phyloP scores from a whole-genome alignment of 2,329 filamentous ascomycete species.

The Aspergillus tanneri region DNA sequence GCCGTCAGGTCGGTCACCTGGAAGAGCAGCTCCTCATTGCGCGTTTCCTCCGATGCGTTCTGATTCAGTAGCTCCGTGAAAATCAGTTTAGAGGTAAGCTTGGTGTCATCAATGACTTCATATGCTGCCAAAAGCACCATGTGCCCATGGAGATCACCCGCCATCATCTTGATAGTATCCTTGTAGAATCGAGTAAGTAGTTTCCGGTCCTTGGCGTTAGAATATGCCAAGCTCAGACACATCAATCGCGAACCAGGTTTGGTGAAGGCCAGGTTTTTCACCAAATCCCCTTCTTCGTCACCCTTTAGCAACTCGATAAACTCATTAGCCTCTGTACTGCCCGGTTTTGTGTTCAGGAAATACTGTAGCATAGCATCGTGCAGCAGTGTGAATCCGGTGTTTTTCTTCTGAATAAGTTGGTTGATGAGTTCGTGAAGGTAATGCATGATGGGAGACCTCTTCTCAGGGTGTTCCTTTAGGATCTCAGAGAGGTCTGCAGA shows the following conservation, averaged over 20 bases:
- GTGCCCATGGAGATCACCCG: slow-evolving; percentile 75
- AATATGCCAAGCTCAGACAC: slow-evolving; percentile 77
- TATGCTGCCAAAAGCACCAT: slow-evolving; percentile 79
- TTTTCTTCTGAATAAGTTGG: slow-evolving; percentile 89
- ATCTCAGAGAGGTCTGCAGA: slow-evolving; percentile 72
- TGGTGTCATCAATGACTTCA: slow-evolving; percentile 93
- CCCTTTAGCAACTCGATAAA: slow-evolving; percentile 89
- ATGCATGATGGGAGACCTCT: slow-evolving; percentile 82
- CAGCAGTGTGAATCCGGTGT: slow-evolving; percentile 94
- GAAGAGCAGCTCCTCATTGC: slow-evolving; percentile 46
- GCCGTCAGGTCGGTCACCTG: slow-evolving; percentile 49
- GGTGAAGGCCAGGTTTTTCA: slow-evolving; percentile 96
- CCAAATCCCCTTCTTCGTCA: slow-evolving; percentile 83
- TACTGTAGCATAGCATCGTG: slow-evolving; percentile 99
- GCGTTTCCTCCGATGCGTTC: slow-evolving; percentile 44
- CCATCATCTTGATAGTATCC: slow-evolving; percentile 82
- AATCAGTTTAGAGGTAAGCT: slow-evolving; percentile 79
- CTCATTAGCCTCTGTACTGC: slow-evolving; percentile 77
- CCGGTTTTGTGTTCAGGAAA: slow-evolving; percentile 74
- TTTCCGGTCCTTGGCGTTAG: slow-evolving; percentile 89
- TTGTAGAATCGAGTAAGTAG: slow-evolving; percentile 85
- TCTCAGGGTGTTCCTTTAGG: slow-evolving; percentile 74
- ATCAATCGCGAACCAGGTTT: slow-evolving; percentile 80
- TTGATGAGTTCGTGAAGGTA: slow-evolving; percentile 85
- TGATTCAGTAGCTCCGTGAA: slow-evolving; percentile 82